A percentile compares a stretch with the other conserved stretches of the same genome.
Conservation (phyloP, 768 basidiomycete species). For the Hygrocybe coccinea region DNA sequence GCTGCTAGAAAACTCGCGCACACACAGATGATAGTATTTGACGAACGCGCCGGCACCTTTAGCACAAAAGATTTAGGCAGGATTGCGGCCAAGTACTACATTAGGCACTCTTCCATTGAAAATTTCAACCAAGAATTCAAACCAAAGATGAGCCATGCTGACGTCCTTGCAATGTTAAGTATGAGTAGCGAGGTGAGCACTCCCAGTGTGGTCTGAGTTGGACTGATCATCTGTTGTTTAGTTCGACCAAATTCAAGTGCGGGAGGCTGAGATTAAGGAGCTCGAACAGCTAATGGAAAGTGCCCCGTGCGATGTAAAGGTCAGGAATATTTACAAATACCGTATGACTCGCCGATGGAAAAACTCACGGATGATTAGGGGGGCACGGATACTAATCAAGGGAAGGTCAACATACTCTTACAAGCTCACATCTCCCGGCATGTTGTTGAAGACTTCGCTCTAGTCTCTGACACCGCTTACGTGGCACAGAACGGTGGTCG, state of each 20-base stretch:
- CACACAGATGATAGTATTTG: constrained; percentile 78
- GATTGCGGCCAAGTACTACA: constrained; percentile 96
- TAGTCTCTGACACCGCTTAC: constrained; percentile 93
- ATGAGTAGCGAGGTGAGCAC: constrained; percentile 79
- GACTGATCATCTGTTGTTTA: constrained; percentile 33
- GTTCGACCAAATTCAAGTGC: constrained; percentile 93
- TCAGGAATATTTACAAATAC: constrained; percentile 25
- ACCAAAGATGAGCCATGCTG: constrained; percentile 86
- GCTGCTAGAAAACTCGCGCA: constrained; percentile 66
- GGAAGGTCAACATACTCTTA: constrained; percentile 93
- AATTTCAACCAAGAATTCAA: constrained; percentile 78
- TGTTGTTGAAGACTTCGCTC: constrained; percentile 87
- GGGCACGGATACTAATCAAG: constrained; percentile 46
- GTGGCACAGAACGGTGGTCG: constrained; percentile 93
- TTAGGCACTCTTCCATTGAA: constrained; percentile 79
- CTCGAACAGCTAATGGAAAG: constrained; percentile 62
- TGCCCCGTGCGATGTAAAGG: constrained; percentile 79
- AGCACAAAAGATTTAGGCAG: constrained; percentile 86
- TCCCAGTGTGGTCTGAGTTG: background rate
- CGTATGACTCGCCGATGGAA: background rate
- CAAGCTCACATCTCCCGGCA: constrained; percentile 84
- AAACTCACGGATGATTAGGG: constrained; percentile 40
- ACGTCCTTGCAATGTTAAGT: constrained; percentile 80
- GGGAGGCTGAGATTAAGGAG: constrained; percentile 86
- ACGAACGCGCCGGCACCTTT: constrained; percentile 53